Percentiles rank a stretch among this genome's conserved stretches.
Conservation (phyloP, 78 protist species). For the Dictyostelium purpureum region DNA sequence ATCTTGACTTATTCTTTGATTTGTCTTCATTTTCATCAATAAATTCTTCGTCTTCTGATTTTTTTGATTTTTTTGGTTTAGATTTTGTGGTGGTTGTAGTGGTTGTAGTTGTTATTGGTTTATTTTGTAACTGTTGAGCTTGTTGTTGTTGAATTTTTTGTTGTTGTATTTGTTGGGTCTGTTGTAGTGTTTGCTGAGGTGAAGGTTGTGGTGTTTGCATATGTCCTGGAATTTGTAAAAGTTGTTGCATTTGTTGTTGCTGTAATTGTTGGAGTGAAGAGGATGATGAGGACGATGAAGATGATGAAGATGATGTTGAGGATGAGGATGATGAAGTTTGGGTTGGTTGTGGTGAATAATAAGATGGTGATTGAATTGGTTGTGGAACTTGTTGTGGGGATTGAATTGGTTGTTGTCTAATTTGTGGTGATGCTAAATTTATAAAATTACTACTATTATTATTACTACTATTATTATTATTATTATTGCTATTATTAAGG, state of each 20-base stretch:
- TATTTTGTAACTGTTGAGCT: background rate
- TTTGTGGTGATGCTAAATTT: background rate
- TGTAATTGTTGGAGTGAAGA: background rate
- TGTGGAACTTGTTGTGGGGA: background rate
- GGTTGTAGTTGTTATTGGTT: background rate
- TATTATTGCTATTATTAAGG: background rate
- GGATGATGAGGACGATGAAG: background rate
- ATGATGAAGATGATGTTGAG: background rate
- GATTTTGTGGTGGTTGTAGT: background rate
- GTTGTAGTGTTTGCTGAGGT: background rate
- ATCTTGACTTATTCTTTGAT: conserved; percentile 6
- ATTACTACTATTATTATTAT: background rate
- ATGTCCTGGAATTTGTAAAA: background rate
- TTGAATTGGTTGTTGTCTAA: background rate
- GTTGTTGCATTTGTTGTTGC: conserved; percentile 15
- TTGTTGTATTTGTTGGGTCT: background rate
- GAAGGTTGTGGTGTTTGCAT: background rate
- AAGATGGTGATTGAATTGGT: background rate
- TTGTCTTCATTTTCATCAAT: conserved; percentile 51
- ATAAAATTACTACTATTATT: background rate
- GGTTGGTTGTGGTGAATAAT: background rate
- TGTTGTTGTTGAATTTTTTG: background rate
- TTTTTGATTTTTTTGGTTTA: background rate
- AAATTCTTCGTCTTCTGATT: conserved; percentile 2
- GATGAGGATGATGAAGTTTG: background rate